phyloP scores from a whole-genome alignment of 306 rosid species.

The Fragaria ananassa region DNA sequence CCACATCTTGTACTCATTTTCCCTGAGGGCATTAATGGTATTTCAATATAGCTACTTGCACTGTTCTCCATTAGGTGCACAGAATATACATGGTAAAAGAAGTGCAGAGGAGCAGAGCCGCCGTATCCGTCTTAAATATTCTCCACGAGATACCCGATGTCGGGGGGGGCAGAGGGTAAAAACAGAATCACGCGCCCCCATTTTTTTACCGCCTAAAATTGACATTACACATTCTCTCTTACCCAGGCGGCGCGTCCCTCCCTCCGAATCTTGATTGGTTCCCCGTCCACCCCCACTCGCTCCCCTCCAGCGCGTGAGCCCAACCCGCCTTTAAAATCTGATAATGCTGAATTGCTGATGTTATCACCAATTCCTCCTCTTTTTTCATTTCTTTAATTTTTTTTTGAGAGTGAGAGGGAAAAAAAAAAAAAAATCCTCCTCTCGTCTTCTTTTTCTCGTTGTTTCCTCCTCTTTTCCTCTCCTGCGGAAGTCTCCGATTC shows the following conservation, averaged over 20 bases:
- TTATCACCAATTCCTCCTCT: neutral
- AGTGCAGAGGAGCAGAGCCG: neutral
- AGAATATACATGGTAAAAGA: neutral
- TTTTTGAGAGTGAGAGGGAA: neutral
- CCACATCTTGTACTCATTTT: neutral
- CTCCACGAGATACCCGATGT: slow-evolving; percentile 22
- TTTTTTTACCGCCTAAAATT: neutral
- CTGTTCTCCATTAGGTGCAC: neutral
- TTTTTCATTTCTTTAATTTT: neutral
- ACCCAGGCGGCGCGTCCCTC: neutral
- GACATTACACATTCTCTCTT: neutral
- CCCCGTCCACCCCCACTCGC: slow-evolving; percentile 24
- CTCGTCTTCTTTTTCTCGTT: neutral
- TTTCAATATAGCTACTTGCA: neutral
- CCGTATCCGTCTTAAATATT: neutral
- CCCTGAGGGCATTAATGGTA: neutral
- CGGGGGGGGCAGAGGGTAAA: no score
- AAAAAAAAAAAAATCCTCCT: neutral
- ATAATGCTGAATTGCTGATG: neutral
- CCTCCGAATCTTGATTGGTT: slow-evolving; percentile 21
- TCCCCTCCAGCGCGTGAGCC: slow-evolving; percentile 37
- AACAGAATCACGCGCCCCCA: neutral
- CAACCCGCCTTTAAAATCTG: slow-evolving; percentile 24
- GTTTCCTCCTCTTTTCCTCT: slow-evolving; percentile 20
- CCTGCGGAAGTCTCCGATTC: slow-evolving; percentile 15